Evolutionary conservation across 169 alveolate genomes (phyloP), one percentile per base, ranked within the genome.

Genomic region (Plasmodium coatneyi): DNA sequence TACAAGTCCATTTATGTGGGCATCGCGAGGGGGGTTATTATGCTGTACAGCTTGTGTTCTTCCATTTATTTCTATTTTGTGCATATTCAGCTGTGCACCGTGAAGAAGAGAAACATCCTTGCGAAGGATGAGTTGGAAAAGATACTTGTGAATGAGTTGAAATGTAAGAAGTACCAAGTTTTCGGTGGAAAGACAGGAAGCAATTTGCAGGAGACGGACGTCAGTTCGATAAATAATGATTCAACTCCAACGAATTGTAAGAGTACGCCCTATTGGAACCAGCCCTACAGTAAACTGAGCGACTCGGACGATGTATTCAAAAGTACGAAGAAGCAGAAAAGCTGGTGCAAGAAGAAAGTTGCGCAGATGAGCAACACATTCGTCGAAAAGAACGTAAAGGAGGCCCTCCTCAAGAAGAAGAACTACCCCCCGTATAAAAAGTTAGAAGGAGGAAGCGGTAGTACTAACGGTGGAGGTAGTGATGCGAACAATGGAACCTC

Each of bases 41-140:
- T 87, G 41, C 6, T 80, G 22, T 87, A 87, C 49, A 87, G 82
- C n/a, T 10, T 87, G 7, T 2, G 30, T n/a, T 87, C 93, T 10
- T 60, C 93, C 4, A 30, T 79, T 14, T 87, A 79, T 39, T 87
- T 39, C 32, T 87, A 56, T 25, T 41, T 79, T 60, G 16, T 22
- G 32, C 93, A 87, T 16, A 36, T 25, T 60, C 46, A 56, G 22
- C 14, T 87, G 34, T 76, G 79, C 32, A 87, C 30, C 14, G 54
- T 79, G 22, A 87, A 87, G 36, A 87, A 87, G 54, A 76, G 60
- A 60, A 46, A 25, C 28, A 56, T 87, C 19, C 14, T 87, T 7
- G 93, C 93, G 10, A 39, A 79, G 70, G 52, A 16, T n/a, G 89
- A 87, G 39, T 36, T 87, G 52, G 89, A 79, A 36, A 87, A 30